Percentiles rank a stretch among this genome's conserved stretches.
phyloP scores from a whole-genome alignment of 2,329 filamentous ascomycete genomes.

The Pestalotiopsis sp. region DNA sequence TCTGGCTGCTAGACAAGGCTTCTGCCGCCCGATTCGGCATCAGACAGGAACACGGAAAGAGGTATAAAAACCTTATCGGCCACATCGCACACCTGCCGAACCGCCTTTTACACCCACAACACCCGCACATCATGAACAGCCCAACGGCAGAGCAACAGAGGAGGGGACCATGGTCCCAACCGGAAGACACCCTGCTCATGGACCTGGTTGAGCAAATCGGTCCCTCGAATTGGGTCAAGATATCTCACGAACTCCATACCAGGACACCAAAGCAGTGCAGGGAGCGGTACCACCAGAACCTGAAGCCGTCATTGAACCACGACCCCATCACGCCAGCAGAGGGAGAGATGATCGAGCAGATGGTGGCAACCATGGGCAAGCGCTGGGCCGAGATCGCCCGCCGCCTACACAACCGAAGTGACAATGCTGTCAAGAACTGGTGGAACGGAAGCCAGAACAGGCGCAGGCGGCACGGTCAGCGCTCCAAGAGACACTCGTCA shows the following conservation, averaged over 20 bases:
- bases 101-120: neutral
- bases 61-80: too few species aligned
- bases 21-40: too few species aligned
- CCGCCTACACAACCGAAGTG: conserved; percentile 79
- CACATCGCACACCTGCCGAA: too few species aligned
- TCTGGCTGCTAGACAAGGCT: too few species aligned
- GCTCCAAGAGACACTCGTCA: conserved; percentile 32
- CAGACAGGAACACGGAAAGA: too few species aligned
- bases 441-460: conserved; percentile 95
- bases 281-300: conserved; percentile 91
- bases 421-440: conserved; percentile 98
- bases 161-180: conserved; percentile 81
- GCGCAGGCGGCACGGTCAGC: conserved; percentile 54
- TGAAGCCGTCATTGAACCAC: conserved; percentile 76
- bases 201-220: conserved; percentile 72
- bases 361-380: conserved; percentile 80
- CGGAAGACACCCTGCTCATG: conserved; percentile 73
- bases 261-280: conserved; percentile 93
- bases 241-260: conserved; percentile 73
- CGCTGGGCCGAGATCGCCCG: conserved; percentile 93
- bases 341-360: conserved; percentile 71
- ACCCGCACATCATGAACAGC: neutral
- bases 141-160: conserved; percentile 24
- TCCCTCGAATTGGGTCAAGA: conserved; percentile 87
- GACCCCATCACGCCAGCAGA: conserved; percentile 74